These are phyloP conservation scores for Rhodotorula babjevae DNA, from an alignment of 768 basidiomycete genomes.

Conservation along the genomic window DNA sequence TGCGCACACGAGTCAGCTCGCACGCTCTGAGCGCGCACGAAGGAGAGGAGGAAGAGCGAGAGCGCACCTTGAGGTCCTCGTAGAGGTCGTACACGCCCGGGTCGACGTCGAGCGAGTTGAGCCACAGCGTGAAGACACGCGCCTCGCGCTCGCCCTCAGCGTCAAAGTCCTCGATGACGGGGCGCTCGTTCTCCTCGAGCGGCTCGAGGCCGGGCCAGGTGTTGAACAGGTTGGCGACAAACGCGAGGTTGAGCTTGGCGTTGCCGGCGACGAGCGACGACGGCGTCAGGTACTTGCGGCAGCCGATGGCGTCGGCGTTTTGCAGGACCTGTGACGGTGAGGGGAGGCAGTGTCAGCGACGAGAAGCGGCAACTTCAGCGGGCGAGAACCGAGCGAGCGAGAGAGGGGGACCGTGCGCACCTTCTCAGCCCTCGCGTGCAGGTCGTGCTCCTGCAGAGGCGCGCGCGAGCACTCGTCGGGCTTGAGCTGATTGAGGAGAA, in stretches of 20 bases:
- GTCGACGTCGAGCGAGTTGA: slow-evolving; percentile 94
- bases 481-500: slow-evolving; percentile 91
- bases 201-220: slow-evolving; percentile 90
- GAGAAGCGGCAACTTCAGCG: too few species aligned
- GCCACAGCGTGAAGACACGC: slow-evolving; percentile 94
- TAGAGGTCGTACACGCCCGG: slow-evolving; percentile 94
- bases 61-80: slow-evolving; percentile 73
- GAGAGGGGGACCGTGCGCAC: slow-evolving; percentile 43
- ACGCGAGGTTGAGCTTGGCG: slow-evolving; percentile 93
- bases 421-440: slow-evolving; percentile 80
- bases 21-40: neutral
- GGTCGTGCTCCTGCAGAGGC: slow-evolving; percentile 78
- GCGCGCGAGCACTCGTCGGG: slow-evolving; percentile 86
- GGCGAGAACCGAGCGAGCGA: too few species aligned
- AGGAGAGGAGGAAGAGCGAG: neutral
- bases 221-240: slow-evolving; percentile 98
- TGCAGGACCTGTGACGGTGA: slow-evolving; percentile 61
- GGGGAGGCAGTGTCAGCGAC: too few species aligned
- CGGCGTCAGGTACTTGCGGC: slow-evolving; percentile 90
- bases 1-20: neutral
- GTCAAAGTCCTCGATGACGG: slow-evolving; percentile 95
- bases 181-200: slow-evolving; percentile 86
- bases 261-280: slow-evolving; percentile 89
- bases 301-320: slow-evolving; percentile 88
- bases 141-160: slow-evolving; percentile 98